These are phyloP conservation scores for Alternaria brassicicola DNA, from an alignment of 2,329 filamentous ascomycete species.

Conservation along the genomic window DNA sequence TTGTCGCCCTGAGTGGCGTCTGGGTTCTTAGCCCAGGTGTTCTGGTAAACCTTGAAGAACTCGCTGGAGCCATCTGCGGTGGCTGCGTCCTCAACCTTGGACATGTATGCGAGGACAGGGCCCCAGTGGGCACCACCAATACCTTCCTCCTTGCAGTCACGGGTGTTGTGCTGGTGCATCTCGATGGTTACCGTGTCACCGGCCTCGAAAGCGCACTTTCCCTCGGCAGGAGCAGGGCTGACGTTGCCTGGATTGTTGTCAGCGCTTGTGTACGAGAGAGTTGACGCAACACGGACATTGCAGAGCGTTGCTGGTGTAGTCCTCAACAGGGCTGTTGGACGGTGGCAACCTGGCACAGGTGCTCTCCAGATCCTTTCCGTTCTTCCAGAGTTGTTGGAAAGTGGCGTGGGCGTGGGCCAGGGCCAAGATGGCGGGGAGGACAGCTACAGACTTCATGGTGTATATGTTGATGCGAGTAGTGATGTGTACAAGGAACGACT, in stretches of 20 bases:
- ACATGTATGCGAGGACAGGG: constrained; percentile 61
- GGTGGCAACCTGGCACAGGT: constrained; percentile 36
- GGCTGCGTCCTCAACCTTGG: constrained; percentile 48
- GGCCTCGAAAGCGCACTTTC: constrained; percentile 35
- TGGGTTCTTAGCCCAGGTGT: constrained; percentile 44
- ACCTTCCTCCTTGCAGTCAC: constrained; percentile 31
- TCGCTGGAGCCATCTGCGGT: constrained; percentile 54
- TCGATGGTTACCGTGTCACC: constrained; percentile 40
- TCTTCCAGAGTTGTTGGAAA: constrained; percentile 41
- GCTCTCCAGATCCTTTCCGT: constrained; percentile 39
- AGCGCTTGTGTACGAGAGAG: not conserved
- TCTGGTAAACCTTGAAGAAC: constrained; percentile 58
- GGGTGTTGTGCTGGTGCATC: constrained; percentile 39
- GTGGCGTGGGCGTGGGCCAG: constrained; percentile 38
- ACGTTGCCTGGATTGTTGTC: constrained; percentile 23
- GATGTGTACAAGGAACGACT: constrained; percentile 22
- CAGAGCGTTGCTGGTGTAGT: constrained; percentile 39
- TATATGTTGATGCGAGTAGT: not conserved
- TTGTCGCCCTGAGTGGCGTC: constrained; percentile 49
- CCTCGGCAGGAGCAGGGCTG: constrained; percentile 31
- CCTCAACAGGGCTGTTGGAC: constrained; percentile 39
- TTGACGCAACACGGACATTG: constrained; percentile 21
- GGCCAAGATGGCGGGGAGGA: constrained; percentile 34
- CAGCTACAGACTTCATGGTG: constrained; percentile 37
- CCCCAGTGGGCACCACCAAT: constrained; percentile 55